Evolutionary conservation across 2,329 filamentous ascomycete genomes (phyloP).

Genomic region (Setomelanomma holmii): DNA sequence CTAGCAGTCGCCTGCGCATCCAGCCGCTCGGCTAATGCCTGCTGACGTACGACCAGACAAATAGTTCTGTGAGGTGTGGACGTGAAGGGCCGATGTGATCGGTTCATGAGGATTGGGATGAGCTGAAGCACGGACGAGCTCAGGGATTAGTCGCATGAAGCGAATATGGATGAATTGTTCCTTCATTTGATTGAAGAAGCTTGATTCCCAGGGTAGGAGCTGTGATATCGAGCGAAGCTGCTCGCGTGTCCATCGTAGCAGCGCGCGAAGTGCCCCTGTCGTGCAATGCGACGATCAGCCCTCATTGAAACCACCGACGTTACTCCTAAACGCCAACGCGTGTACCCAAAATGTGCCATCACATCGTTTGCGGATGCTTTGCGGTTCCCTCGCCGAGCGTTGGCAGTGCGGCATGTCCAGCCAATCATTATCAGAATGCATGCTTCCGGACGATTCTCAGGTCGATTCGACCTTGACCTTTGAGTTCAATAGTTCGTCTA

Average conservation of each 20-base stretch:
- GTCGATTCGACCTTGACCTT: conserved; percentile 49
- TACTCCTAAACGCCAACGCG: conserved; percentile 21
- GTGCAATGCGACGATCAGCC: conserved; percentile 3
- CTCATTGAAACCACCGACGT: conserved; percentile 9
- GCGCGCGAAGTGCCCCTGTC: conserved; percentile 6
- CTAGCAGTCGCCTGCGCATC: conserved; percentile 3
- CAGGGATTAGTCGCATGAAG: too few relatives aligned
- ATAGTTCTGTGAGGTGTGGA: background rate
- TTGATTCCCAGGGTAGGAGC: background rate
- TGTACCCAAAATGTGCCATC: conserved; percentile 1
- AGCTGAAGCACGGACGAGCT: too few relatives aligned
- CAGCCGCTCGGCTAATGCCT: conserved; percentile 14
- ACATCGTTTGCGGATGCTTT: too few relatives aligned
- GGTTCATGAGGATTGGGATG: too few relatives aligned
- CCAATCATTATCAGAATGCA: background rate
- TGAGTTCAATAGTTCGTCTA: conserved; percentile 70
- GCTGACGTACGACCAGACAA: conserved; percentile 18
- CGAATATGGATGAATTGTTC: background rate
- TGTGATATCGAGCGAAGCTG: conserved; percentile 2
- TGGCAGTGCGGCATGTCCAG: background rate
- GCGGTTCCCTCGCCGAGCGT: too few relatives aligned
- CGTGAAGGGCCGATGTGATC: conserved; percentile 1
- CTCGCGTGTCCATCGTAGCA: conserved; percentile 13
- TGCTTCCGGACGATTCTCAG: background rate
- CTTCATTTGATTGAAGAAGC: background rate